Percentiles rank a stretch among this genome's conserved stretches.
These are phyloP conservation scores for Polyporus arcularius DNA, from an alignment of 768 basidiomycete genomes.

Conservation along the genomic window DNA sequence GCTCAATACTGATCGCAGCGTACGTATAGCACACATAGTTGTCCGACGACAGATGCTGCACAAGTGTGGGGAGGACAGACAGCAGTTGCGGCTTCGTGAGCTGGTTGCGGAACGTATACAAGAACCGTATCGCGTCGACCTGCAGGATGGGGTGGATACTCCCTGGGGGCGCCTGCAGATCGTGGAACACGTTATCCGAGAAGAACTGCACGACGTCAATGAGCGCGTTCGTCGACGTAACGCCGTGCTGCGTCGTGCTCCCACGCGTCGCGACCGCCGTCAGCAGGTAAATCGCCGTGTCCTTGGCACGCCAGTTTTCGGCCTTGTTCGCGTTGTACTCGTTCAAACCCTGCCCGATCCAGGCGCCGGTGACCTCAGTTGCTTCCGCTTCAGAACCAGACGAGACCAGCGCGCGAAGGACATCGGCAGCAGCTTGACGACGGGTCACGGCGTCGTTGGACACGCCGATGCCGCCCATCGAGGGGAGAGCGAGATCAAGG, in stretches of 20 bases:
- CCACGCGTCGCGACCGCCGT: constrained; percentile 93
- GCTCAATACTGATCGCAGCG: constrained; percentile 97
- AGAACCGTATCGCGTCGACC: constrained; percentile 93
- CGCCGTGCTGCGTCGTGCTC: constrained; percentile 88
- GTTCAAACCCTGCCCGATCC: constrained; percentile 74
- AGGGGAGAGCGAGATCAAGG: constrained; percentile 72
- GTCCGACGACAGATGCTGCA: constrained; percentile 75
- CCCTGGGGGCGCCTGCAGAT: constrained; percentile 71
- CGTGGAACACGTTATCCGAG: constrained; percentile 85
- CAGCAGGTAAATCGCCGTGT: constrained; percentile 89
- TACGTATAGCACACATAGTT: constrained; percentile 96
- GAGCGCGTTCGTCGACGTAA: constrained; percentile 88
- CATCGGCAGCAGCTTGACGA: constrained; percentile 91
- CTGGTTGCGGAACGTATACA: constrained; percentile 37
- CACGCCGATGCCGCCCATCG: constrained; percentile 43
- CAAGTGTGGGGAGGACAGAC: constrained; percentile 85
- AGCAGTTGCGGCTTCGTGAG: constrained; percentile 93
- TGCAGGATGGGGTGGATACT: constrained; percentile 87
- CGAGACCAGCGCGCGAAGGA: constrained; percentile 87
- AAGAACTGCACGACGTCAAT: constrained; percentile 97
- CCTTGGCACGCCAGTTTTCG: constrained; percentile 86
- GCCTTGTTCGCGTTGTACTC: constrained; percentile 62
- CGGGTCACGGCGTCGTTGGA: constrained; percentile 78
- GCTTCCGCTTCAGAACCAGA: constrained; percentile 80
- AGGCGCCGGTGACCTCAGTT: constrained; percentile 85